These are phyloP conservation scores for Metarhizium humberi DNA, from an alignment of 2,329 filamentous ascomycete species.

Conservation along the genomic window DNA sequence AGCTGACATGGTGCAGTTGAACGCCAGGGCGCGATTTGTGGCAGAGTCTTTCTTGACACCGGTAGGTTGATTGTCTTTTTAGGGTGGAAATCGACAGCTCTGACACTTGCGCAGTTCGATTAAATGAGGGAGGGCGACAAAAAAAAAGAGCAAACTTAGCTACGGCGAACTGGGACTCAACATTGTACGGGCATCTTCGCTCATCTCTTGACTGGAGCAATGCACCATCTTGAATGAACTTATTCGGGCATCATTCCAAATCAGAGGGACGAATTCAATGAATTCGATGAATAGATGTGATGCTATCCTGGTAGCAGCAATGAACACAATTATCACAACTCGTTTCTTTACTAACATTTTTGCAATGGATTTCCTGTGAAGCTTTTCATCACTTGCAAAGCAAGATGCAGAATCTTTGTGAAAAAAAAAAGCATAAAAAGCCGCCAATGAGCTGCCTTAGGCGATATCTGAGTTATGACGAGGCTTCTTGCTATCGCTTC, in stretches of 20 bases:
- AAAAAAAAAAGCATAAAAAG: background rate
- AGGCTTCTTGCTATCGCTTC: background rate
- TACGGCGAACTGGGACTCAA: background rate
- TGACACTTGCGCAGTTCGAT: slow-evolving; percentile 21
- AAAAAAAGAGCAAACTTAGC: background rate
- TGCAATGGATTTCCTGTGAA: background rate
- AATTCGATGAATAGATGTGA: slow-evolving; percentile 4
- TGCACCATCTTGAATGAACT: background rate
- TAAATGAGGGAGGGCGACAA: slow-evolving; percentile 5
- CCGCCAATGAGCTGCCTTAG: no score
- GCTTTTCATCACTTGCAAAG: background rate
- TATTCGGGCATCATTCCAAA: background rate
- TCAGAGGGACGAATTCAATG: background rate
- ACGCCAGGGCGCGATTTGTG: slow-evolving; percentile 92
- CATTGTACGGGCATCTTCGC: background rate
- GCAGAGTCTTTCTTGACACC: slow-evolving; percentile 97
- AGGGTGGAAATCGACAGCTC: background rate
- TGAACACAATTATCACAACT: background rate
- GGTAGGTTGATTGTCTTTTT: slow-evolving; percentile 33
- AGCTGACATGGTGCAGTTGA: slow-evolving; percentile 52
- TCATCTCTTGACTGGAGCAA: background rate
- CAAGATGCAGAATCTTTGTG: background rate
- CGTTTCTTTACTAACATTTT: background rate
- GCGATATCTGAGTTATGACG: no score
- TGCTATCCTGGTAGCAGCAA: slow-evolving; percentile 2